These are phyloP conservation scores for Apophysomyces sp. DNA, from an alignment of 371 early-diverging fungal species.

Conservation along the genomic window DNA sequence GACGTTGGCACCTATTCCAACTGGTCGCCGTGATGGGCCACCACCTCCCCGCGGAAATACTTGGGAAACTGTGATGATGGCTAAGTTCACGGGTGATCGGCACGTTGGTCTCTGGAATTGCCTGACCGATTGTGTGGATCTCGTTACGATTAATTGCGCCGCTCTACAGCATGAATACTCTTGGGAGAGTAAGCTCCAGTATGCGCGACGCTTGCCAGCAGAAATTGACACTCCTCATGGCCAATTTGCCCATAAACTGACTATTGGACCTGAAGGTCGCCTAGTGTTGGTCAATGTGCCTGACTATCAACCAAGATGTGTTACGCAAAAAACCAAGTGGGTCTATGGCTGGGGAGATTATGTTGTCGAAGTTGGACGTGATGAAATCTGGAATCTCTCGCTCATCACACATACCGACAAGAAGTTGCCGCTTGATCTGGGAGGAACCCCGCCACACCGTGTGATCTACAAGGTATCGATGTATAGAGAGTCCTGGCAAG, in stretches of 20 bases:
- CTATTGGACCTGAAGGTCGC: slow-evolving; percentile 15
- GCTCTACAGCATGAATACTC: slow-evolving; percentile 41
- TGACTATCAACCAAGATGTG: slow-evolving; percentile 21
- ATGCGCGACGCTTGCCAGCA: slow-evolving; percentile 27
- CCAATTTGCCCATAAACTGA: slow-evolving; percentile 25
- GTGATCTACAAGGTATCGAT: slow-evolving; percentile 30
- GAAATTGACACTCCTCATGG: slow-evolving; percentile 41
- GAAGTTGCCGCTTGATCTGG: slow-evolving; percentile 33
- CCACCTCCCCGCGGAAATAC: background rate
- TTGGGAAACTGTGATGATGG: slow-evolving; percentile 5
- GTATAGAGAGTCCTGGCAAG: slow-evolving; percentile 32
- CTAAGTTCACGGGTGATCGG: slow-evolving; percentile 16
- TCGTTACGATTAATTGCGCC: slow-evolving; percentile 26
- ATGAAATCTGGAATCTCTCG: slow-evolving; percentile 42
- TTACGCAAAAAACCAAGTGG: slow-evolving; percentile 46
- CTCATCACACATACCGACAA: slow-evolving; percentile 12
- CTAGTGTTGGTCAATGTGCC: slow-evolving; percentile 18
- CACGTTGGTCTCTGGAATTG: slow-evolving; percentile 31
- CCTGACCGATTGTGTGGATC: slow-evolving; percentile 26
- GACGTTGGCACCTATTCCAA: background rate
- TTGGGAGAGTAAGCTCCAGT: slow-evolving; percentile 42
- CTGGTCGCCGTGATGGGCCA: background rate
- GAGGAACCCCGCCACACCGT: slow-evolving; percentile 20
- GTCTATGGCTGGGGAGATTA: slow-evolving; percentile 27
- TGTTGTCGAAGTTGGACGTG: slow-evolving; percentile 35